Base-by-base conservation (phyloP, 1,139 yeast species). In the Kodamaea suecica region DNA sequence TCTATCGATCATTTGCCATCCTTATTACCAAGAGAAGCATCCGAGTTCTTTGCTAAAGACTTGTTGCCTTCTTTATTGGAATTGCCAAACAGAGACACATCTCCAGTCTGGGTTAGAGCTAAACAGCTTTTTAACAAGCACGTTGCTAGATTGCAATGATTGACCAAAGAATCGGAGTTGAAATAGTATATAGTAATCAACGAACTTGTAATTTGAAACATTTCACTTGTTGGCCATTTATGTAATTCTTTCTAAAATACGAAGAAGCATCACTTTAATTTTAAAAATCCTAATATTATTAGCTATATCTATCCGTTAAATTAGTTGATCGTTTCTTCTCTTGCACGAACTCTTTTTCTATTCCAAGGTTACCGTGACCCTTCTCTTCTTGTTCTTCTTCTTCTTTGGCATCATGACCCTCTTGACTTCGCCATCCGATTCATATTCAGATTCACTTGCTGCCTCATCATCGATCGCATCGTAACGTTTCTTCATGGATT, bases 1-100 rank as follows among this genome's bases (percentile, higher is more conserved):
- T 87, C 96, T n/a, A 92, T 92, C 51, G 99, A 94, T 66, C 98
- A 92, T 60, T 73, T 94, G 55, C 99, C 99, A 28, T 83, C 95
- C 10, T 68, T 92, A 57, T 74, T 92, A 49, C 98, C 98, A 50
- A 84, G 98, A 67, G 98, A 92, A 65, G 86, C 97, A 23, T 85
- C 96, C 8, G 98, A 92, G 66, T 80, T 81, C 46, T 92, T 87
- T 63, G 78, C 94, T 29, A 73, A 68, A 45, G 97, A 92, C 59
- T 73, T 92, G 57, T 64, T 92, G 55, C 98, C 98, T 30, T 84
- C 95, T 12, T 73, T 92, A 58, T 74, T 85, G 59, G 81, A 84
- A 57, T 74, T 92, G 50, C 92, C 95, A 49, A 65, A 84, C 45
- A 82, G 96, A 64, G 70, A 78, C 38, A 68, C 80, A 31, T 83